Evolutionary conservation across 495 filamentous ascomycete genomes (phyloP).

Genomic region (Podospora australis): DNA sequence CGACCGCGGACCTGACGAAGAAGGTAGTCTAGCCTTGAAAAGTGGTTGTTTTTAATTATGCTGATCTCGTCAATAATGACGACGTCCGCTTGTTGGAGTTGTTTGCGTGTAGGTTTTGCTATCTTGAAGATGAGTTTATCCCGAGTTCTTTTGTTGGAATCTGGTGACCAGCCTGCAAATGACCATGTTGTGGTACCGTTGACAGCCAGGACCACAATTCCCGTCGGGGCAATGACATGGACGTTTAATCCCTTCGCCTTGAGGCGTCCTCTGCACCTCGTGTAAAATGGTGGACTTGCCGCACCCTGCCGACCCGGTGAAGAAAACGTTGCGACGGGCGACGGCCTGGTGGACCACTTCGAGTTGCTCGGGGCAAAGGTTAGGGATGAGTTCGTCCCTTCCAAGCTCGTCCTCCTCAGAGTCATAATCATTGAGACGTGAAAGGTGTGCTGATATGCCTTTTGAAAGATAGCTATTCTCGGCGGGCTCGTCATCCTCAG

Average conservation of each 20-base stretch:
- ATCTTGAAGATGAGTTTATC: neutral
- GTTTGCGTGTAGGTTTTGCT: neutral
- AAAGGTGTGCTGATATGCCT: no score
- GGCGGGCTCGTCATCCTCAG: no score
- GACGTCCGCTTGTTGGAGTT: constrained; percentile 33
- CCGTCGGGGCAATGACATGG: constrained; percentile 52
- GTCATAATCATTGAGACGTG: no score
- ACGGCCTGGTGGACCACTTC: constrained; percentile 43
- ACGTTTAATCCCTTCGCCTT: constrained; percentile 28
- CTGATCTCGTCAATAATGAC: constrained; percentile 41
- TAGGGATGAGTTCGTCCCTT: no score
- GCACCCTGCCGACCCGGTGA: constrained; percentile 55
- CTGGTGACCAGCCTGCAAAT: constrained; percentile 49
- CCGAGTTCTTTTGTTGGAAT: constrained; percentile 20
- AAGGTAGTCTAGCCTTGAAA: constrained; percentile 47
- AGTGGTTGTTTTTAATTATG: constrained; percentile 50
- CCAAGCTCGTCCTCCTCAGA: no score
- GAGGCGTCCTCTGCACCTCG: constrained; percentile 37
- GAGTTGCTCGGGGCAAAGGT: constrained; percentile 41
- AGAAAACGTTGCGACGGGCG: constrained; percentile 51
- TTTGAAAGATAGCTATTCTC: no score
- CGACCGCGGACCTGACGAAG: constrained; percentile 36
- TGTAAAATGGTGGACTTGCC: constrained; percentile 55
- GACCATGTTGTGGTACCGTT: constrained; percentile 48
- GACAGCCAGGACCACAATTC: constrained; percentile 47